Conservation (phyloP, 2,329 filamentous ascomycete genomes). For the Botrytis cinerea region DNA sequence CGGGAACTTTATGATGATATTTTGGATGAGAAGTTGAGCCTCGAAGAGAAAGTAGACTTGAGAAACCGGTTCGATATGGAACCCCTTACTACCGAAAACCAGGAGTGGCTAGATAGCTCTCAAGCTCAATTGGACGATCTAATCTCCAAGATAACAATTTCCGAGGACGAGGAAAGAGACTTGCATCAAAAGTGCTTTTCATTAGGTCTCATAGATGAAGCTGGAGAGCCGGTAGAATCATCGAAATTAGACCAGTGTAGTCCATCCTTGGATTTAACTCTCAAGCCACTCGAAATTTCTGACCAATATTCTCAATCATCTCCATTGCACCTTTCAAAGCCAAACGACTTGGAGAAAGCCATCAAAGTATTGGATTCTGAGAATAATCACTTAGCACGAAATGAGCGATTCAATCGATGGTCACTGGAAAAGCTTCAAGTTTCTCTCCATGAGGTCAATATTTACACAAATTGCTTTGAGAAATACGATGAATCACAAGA, state of each 20-base stretch:
- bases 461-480: constrained; percentile 25
- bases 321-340: constrained; percentile 25
- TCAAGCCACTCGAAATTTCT: constrained; percentile 16
- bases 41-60: constrained; percentile 26
- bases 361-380: constrained; percentile 4
- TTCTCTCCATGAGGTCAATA: constrained; percentile 32
- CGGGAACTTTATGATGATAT: constrained; percentile 29
- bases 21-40: constrained; percentile 25
- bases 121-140: constrained; percentile 22
- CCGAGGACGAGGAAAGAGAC: constrained; percentile 19
- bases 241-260: constrained; percentile 17
- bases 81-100: constrained; percentile 26
- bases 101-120: constrained; percentile 31
- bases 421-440: constrained; percentile 29
- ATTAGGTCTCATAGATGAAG: constrained; percentile 33
- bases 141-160: constrained; percentile 19
- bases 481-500: not conserved
- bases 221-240: constrained; percentile 31
- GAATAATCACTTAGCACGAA: constrained; percentile 10
- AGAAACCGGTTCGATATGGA: constrained; percentile 21
- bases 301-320: constrained; percentile 32
- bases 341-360: not conserved
- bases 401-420: constrained; percentile 33
- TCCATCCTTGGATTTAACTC: constrained; percentile 13
- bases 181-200: constrained; percentile 29